phyloP scores from a whole-genome alignment of 345 rosid genomes.

The Tarenaya hassleriana region DNA sequence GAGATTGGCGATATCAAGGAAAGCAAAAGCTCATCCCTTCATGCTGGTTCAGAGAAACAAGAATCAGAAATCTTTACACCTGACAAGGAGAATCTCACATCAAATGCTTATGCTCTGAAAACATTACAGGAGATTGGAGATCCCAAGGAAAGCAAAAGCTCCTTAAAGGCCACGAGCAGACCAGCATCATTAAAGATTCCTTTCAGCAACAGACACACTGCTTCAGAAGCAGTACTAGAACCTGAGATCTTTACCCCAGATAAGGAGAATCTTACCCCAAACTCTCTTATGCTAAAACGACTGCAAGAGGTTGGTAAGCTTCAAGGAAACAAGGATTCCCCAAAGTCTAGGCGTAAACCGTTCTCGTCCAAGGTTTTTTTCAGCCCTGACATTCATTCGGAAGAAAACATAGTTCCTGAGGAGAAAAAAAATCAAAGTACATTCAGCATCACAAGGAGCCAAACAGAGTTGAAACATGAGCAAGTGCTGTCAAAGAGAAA shows the following conservation, averaged over 20 bases:
- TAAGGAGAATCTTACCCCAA: slow-evolving; percentile 51
- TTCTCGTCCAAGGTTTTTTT: slow-evolving; percentile 30
- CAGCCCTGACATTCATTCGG: slow-evolving; percentile 28
- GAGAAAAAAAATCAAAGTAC: slow-evolving; percentile 27
- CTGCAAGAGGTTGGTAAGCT: slow-evolving; percentile 36
- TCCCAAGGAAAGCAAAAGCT: slow-evolving; percentile 35
- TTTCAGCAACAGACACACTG: not conserved
- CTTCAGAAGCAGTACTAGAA: slow-evolving; percentile 25
- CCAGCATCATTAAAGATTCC: slow-evolving; percentile 15
- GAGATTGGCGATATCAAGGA: too few relatives aligned
- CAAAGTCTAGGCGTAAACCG: slow-evolving; percentile 25
- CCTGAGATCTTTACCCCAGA: slow-evolving; percentile 35
- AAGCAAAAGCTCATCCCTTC: slow-evolving; percentile 16
- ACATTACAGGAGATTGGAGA: slow-evolving; percentile 41
- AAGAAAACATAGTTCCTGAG: slow-evolving; percentile 27
- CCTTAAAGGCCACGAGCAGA: slow-evolving; percentile 16
- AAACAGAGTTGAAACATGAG: slow-evolving; percentile 33
- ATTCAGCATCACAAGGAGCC: slow-evolving; percentile 20
- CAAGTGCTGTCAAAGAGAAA: slow-evolving; percentile 23
- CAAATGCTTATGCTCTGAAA: slow-evolving; percentile 42
- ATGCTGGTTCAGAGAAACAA: slow-evolving; percentile 29
- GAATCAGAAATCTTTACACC: slow-evolving; percentile 63
- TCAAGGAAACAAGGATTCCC: slow-evolving; percentile 34
- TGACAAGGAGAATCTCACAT: slow-evolving; percentile 80
- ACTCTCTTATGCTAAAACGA: slow-evolving; percentile 40